Conservation (phyloP, 805 yeast species). For the Phaffomyces opuntiae region DNA sequence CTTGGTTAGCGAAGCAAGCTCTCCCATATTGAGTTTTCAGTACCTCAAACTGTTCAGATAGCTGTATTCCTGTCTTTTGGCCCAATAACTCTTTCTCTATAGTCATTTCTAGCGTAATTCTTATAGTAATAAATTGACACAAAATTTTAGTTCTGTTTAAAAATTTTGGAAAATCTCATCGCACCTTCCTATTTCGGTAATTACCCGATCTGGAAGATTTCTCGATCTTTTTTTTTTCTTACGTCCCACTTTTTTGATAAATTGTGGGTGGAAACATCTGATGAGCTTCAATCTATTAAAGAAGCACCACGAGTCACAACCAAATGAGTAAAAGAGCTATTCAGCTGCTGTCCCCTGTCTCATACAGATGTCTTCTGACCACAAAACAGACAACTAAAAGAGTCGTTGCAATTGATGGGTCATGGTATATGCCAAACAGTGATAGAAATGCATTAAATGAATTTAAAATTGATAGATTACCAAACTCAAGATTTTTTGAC, state of each 20-base stretch:
- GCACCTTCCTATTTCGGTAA: background rate
- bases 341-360: slow-evolving; percentile 18
- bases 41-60: slow-evolving; percentile 30
- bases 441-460: slow-evolving; percentile 56
- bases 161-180: background rate
- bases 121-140: background rate
- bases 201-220: background rate
- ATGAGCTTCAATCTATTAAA: too few species aligned
- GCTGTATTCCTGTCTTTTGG: slow-evolving; percentile 3
- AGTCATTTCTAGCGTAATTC: background rate
- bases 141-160: background rate
- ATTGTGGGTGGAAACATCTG: too few species aligned
- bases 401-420: slow-evolving; percentile 67
- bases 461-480: slow-evolving; percentile 51
- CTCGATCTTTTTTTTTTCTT: background rate
- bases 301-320: background rate
- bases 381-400: slow-evolving; percentile 17
- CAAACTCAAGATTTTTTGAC: slow-evolving; percentile 68
- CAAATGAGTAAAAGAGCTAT: slow-evolving; percentile 22
- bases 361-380: slow-evolving; percentile 18
- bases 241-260: background rate
- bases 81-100: background rate
- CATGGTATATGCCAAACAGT: slow-evolving; percentile 87
- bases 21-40: slow-evolving; percentile 45
- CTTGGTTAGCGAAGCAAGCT: slow-evolving; percentile 45